A percentile compares a stretch with the other conserved stretches of the same genome.
Evolutionary conservation across 2,329 filamentous ascomycete genomes (phyloP).

Genomic region (Teratosphaeria gauchensis): DNA sequence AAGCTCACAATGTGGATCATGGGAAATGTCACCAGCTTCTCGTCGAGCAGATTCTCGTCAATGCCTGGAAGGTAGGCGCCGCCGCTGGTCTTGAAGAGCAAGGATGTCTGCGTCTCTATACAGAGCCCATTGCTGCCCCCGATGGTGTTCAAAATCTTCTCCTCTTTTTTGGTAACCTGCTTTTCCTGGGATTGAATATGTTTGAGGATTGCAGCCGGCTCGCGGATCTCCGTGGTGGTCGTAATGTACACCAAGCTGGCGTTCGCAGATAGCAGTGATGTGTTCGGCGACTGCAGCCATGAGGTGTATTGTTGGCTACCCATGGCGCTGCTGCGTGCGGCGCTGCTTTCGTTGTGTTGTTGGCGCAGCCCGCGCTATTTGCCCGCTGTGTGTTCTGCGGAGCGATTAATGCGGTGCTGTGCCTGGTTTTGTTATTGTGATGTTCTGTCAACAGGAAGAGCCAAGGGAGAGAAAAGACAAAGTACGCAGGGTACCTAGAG

Average conservation of each 20-base stretch:
- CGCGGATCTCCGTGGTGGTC: constrained; percentile 65
- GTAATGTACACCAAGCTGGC: constrained; percentile 69
- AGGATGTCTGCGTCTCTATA: constrained; percentile 68
- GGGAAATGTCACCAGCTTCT: constrained; percentile 67
- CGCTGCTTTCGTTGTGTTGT: background rate
- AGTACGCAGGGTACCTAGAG: background rate
- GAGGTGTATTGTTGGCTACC: constrained; percentile 31
- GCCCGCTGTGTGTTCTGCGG: background rate
- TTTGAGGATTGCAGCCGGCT: constrained; percentile 68
- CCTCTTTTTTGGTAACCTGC: constrained; percentile 72
- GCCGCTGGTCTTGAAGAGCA: constrained; percentile 74
- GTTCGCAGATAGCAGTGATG: constrained; percentile 34
- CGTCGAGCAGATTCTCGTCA: constrained; percentile 88
- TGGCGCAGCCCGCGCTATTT: background rate
- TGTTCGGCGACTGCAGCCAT: constrained; percentile 36
- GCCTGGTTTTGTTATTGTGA: background rate
- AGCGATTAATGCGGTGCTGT: background rate
- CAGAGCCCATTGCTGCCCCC: constrained; percentile 62
- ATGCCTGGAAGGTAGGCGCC: constrained; percentile 79
- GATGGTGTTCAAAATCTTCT: constrained; percentile 64
- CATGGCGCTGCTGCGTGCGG: constrained; percentile 18
- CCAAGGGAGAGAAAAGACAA: background rate
- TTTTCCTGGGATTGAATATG: constrained; percentile 64
- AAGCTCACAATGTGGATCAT: constrained; percentile 91
- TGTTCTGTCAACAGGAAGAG: background rate